Evolutionary conservation across 2,329 filamentous ascomycete genomes (phyloP).

Genomic region (Chaetomium globosum): DNA sequence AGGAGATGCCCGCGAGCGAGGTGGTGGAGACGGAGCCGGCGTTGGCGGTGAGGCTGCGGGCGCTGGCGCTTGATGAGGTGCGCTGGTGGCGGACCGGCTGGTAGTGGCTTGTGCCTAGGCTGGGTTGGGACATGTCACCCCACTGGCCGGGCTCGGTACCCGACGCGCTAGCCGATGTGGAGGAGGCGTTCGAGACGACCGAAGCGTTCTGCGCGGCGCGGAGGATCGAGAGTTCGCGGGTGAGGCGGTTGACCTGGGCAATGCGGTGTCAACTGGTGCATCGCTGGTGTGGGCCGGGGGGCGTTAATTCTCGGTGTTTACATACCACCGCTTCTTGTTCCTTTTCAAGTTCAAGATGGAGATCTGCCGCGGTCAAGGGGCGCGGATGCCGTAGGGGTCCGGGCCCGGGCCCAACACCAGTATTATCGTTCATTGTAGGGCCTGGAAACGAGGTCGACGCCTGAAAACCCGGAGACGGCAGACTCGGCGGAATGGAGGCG

Average conservation of each 20-base stretch:
- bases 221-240: conserved; percentile 83
- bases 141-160: conserved; percentile 52
- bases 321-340: conserved; percentile 91
- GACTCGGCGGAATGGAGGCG: conserved; percentile 41
- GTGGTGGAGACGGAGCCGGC: conserved; percentile 46
- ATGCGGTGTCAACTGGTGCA: conserved; percentile 8
- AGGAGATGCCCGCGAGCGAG: conserved; percentile 50
- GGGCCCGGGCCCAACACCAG: conserved; percentile 58
- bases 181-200: conserved; percentile 67
- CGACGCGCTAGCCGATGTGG: conserved; percentile 58
- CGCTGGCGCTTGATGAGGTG: conserved; percentile 59
- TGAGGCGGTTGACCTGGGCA: conserved; percentile 84
- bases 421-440: conserved; percentile 42
- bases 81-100: conserved; percentile 58
- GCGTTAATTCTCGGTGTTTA: neutral
- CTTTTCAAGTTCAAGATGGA: conserved; percentile 88
- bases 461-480: conserved; percentile 43
- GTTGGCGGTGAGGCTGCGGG: conserved; percentile 55
- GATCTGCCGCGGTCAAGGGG: conserved; percentile 82
- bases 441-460: conserved; percentile 32
- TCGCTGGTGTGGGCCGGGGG: neutral
- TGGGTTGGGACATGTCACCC: conserved; percentile 50
- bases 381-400: conserved; percentile 83
- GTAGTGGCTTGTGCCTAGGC: conserved; percentile 61
- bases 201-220: conserved; percentile 70